Percentiles rank a stretch among this genome's conserved stretches.
These are phyloP conservation scores for Boletus fagicola DNA, from an alignment of 768 basidiomycete species.

Conservation along the genomic window DNA sequence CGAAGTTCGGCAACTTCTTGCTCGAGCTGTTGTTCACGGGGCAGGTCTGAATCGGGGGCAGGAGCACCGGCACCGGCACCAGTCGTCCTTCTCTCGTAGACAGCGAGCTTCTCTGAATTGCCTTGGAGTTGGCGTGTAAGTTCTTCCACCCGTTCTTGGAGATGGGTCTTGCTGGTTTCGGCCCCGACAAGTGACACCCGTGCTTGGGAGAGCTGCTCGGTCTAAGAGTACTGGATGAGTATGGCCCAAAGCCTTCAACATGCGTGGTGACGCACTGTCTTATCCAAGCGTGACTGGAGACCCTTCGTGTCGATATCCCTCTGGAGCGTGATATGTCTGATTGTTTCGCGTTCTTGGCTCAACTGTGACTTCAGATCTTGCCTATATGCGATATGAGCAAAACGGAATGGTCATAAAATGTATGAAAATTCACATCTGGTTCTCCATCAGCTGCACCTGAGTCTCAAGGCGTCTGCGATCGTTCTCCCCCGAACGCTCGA, in stretches of 20 bases:
- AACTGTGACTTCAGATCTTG: conserved; percentile 73
- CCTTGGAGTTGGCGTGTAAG: conserved; percentile 63
- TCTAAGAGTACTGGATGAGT: conserved; percentile 39
- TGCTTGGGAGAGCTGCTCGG: conserved; percentile 60
- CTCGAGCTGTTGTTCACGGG: conserved; percentile 77
- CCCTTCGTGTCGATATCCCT: conserved; percentile 81
- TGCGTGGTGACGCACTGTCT: conserved; percentile 46
- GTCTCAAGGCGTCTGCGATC: conserved; percentile 79
- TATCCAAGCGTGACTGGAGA: conserved; percentile 69
- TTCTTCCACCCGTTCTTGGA: conserved; percentile 59
- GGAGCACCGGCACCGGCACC: conserved; percentile 32
- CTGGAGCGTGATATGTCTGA: conserved; percentile 73
- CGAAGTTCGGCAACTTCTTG: conserved; percentile 82
- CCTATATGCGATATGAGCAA: conserved; percentile 37
- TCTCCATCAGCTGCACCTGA: conserved; percentile 74
- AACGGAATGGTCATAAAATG: neutral
- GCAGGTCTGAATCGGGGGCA: conserved; percentile 44
- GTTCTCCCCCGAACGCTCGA: conserved; percentile 80
- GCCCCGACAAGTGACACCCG: conserved; percentile 70
- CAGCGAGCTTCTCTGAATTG: conserved; percentile 79
- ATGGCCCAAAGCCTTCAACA: neutral
- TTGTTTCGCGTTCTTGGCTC: conserved; percentile 67
- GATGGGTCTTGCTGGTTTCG: conserved; percentile 75
- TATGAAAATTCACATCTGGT: conserved; percentile 59
- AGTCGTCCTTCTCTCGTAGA: conserved; percentile 70